Conservation (phyloP, 192 early-diverging fungal species). For the Coemansia furcata region DNA sequence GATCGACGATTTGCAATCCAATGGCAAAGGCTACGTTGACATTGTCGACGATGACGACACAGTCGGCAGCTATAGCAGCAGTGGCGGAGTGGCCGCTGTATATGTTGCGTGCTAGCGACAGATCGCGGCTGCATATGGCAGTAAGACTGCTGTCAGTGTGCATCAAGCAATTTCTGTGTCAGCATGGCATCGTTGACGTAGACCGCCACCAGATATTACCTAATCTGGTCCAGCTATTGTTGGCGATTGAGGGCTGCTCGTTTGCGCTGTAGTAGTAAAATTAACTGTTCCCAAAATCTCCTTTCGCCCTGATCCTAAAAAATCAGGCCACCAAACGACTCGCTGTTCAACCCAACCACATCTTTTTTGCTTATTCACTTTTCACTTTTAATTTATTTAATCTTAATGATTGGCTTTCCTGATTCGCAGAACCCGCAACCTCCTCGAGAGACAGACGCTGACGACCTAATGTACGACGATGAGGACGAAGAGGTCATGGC, state of each 20-base stretch:
- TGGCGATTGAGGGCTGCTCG: slow-evolving; percentile 30
- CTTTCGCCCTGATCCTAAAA: not conserved
- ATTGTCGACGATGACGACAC: not conserved
- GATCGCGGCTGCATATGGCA: slow-evolving; percentile 7
- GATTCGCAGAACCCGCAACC: not conserved
- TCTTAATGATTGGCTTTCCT: not conserved
- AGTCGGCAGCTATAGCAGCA: not conserved
- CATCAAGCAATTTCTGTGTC: slow-evolving; percentile 29
- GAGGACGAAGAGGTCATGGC: not conserved
- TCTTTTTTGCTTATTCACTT: not conserved
- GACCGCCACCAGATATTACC: slow-evolving; percentile 14
- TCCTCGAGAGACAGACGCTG: not conserved
- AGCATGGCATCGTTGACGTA: slow-evolving; percentile 11
- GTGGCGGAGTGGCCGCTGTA: slow-evolving; percentile 27
- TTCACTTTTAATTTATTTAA: not conserved
- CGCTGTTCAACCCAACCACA: no score
- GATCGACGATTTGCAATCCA: slow-evolving; percentile 17
- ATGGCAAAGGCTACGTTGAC: not conserved
- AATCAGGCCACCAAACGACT: not conserved
- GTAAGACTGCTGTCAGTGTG: slow-evolving; percentile 14
- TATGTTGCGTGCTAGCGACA: slow-evolving; percentile 7
- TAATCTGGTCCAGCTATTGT: slow-evolving; percentile 27
- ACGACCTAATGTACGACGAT: not conserved
- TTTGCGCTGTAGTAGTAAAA: slow-evolving; percentile 14
- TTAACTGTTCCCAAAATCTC: not conserved